These are phyloP conservation scores for Betula pendula DNA, from an alignment of 306 rosid genomes.

Conservation along the genomic window DNA sequence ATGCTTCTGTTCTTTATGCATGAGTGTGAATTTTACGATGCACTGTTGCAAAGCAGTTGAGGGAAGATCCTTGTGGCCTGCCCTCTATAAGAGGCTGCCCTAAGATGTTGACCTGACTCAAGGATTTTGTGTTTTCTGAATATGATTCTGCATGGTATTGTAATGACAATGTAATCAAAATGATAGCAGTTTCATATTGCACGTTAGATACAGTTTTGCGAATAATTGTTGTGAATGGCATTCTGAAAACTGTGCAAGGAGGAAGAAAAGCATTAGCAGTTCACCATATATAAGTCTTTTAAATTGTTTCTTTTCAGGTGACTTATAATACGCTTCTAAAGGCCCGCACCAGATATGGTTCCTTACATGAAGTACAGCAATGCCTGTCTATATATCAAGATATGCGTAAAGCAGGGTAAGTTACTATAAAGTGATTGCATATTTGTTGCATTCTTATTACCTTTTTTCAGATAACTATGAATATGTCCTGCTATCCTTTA, in stretches of 20 bases:
- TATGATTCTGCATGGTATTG: not conserved
- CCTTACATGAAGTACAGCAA: conserved; percentile 79
- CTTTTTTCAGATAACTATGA: conserved; percentile 14
- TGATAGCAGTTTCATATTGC: not conserved
- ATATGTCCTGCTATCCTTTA: conserved; percentile 5
- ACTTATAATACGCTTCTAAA: conserved; percentile 81
- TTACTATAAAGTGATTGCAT: not conserved
- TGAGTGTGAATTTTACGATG: conserved; percentile 12
- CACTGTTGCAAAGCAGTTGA: not conserved
- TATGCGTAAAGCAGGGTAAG: conserved; percentile 93
- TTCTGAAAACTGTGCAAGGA: conserved; percentile 9
- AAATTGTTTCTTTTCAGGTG: conserved; percentile 51
- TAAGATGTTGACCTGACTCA: conserved; percentile 3
- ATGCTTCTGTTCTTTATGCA: conserved; percentile 26
- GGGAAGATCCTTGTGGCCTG: conserved; percentile 6
- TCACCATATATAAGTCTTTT: not conserved
- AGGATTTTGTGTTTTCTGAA: not conserved
- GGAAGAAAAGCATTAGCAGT: not conserved
- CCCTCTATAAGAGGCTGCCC: conserved; percentile 16
- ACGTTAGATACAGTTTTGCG: not conserved
- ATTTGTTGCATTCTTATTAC: conserved; percentile 6
- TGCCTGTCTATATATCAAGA: conserved; percentile 85
- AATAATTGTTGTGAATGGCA: not conserved
- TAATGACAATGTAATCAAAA: not conserved
- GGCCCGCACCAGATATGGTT: conserved; percentile 78